phyloP scores from a whole-genome alignment of 2,329 filamentous ascomycete species.

The Pestalotiopsis sp. region DNA sequence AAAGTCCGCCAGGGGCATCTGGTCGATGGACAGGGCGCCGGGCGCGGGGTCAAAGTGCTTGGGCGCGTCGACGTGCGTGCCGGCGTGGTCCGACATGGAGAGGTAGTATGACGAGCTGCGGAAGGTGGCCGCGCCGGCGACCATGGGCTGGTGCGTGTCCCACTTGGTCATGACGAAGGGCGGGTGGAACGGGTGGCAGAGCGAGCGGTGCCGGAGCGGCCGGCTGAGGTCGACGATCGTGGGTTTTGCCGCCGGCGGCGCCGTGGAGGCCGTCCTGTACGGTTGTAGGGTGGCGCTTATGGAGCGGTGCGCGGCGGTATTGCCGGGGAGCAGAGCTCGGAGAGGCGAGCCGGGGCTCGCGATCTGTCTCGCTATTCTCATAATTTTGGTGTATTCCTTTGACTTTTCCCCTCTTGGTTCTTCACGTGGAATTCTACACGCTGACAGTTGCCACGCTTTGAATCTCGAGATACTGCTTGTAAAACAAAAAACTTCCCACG shows the following conservation, averaged over 20 bases:
- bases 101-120: background rate
- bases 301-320: too few relatives aligned
- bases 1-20: background rate
- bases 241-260: background rate
- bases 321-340: background rate
- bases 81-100: background rate
- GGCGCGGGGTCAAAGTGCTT: background rate
- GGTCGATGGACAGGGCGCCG: background rate
- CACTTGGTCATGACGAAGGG: background rate
- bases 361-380: background rate
- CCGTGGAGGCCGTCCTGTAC: background rate
- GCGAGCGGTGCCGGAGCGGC: background rate
- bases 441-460: background rate
- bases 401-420: background rate
- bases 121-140: background rate
- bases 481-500: background rate
- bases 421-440: background rate
- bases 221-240: background rate
- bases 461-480: background rate
- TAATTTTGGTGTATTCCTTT: background rate
- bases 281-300: too few relatives aligned
- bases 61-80: background rate
- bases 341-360: background rate
- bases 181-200: background rate
- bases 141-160: background rate